Percentiles rank a stretch among this genome's conserved stretches.
phyloP scores from a whole-genome alignment of 2,329 filamentous ascomycete genomes.

The Scedosporium apiospermum region DNA sequence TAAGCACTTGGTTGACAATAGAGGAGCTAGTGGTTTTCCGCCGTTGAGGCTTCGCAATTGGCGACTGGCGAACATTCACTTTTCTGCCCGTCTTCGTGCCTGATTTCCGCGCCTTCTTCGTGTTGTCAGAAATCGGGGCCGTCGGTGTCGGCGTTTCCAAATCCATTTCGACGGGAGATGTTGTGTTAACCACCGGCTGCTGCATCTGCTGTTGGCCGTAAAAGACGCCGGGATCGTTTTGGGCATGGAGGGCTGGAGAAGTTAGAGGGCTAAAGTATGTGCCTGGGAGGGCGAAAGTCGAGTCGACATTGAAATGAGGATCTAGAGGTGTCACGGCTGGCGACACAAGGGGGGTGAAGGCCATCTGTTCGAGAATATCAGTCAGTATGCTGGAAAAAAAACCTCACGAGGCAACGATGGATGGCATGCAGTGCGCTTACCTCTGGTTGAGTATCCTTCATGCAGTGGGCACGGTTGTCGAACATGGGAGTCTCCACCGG shows the following conservation, averaged over 20 bases:
- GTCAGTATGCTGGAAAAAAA: slow-evolving; percentile 12
- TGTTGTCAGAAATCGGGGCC: slow-evolving; percentile 29
- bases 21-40: slow-evolving; percentile 45
- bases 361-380: slow-evolving; percentile 41
- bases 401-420: neutral
- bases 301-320: slow-evolving; percentile 53
- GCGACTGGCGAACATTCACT: slow-evolving; percentile 55
- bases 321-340: slow-evolving; percentile 78
- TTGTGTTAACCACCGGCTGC: slow-evolving; percentile 34
- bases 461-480: slow-evolving; percentile 53
- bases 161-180: slow-evolving; percentile 50
- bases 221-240: slow-evolving; percentile 41
- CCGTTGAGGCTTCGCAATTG: slow-evolving; percentile 59
- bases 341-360: slow-evolving; percentile 72
- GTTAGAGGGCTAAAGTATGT: slow-evolving; percentile 78
- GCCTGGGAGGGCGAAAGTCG: slow-evolving; percentile 52
- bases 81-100: slow-evolving; percentile 39
- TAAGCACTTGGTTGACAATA: slow-evolving; percentile 45
- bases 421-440: slow-evolving; percentile 26
- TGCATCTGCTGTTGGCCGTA: slow-evolving; percentile 28
- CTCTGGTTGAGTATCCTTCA: slow-evolving; percentile 61
- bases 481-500: slow-evolving; percentile 47
- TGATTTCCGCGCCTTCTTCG: slow-evolving; percentile 44
- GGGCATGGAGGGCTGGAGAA: slow-evolving; percentile 69
- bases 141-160: slow-evolving; percentile 30